Base-by-base conservation (phyloP, 1,284 basidiomycete genomes). In the Ustilago loliicola region DNA sequence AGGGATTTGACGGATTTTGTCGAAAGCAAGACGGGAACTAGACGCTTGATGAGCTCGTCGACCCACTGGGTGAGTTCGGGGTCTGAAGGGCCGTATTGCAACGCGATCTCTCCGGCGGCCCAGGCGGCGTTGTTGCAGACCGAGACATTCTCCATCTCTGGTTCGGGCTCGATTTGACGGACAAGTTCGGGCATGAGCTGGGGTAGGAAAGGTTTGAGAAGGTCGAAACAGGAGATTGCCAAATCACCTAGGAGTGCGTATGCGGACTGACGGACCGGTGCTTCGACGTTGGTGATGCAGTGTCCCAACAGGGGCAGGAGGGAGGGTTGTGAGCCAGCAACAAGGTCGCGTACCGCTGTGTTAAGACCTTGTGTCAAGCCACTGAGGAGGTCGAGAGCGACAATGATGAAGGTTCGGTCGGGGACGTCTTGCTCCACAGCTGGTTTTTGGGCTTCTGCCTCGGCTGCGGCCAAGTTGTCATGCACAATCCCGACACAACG, bases 91-190 rank as follows among this genome's bases (percentile, higher is more conserved):
- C 80, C 80, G 62, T 82, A 84, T 61, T 86, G 85, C 47, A 86
- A 80, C 10, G 97, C 94, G 53, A 99, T 94, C 88, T 99, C 97
- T 54, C 97, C 97, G 15, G 96, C 95, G 21, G 95, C 95, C 97
- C 97, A 99, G 1, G 96, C 96, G n/a, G 97, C 97, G 85, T 99
- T 99, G 88, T 99, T 99, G 87, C 95, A 97, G 13, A 97, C 97
- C 77, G 93, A 95, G 72, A 98, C 91, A 85, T 95, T 95, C 86
- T 97, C 95, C 42, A 93, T 90, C 85, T 93, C 93, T 3, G 94
- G 93, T 83, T 96, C 94, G 2, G 93, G 92, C 77, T 95, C 93
- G 72, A 99, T 93, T 85, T 99, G 95, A 48, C 91, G 88, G 65
- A 94, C 93, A 63, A 99, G 90, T 83, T 96, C 93, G 19, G 92